Conservation (phyloP, 2,329 filamentous ascomycete genomes). For the Hypomyces perniciosus region DNA sequence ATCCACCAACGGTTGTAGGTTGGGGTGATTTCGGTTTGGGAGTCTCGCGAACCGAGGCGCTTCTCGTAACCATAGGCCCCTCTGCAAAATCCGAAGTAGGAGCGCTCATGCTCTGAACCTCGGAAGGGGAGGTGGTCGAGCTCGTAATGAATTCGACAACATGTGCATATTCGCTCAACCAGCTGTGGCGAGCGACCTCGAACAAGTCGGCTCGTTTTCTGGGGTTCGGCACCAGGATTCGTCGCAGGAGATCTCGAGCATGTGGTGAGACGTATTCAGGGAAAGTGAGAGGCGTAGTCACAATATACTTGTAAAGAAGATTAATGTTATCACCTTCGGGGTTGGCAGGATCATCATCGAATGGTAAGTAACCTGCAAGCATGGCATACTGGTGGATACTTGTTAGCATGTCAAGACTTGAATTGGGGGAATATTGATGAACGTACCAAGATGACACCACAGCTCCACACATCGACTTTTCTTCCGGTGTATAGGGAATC, state of each 20-base stretch:
- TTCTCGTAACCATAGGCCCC: constrained; percentile 63
- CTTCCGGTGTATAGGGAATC: constrained; percentile 95
- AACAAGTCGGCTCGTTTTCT: constrained; percentile 93
- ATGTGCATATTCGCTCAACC: constrained; percentile 95
- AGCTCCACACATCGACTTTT: constrained; percentile 99
- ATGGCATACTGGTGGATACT: constrained; percentile 78
- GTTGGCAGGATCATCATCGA: constrained; percentile 96
- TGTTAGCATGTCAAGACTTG: constrained; percentile 9
- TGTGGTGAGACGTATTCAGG: constrained; percentile 98
- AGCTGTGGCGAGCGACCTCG: constrained; percentile 95
- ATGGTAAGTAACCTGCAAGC: constrained; percentile 94
- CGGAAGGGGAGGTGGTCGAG: constrained; percentile 78
- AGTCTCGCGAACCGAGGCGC: constrained; percentile 85
- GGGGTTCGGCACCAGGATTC: constrained; percentile 92
- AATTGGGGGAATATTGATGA: not conserved
- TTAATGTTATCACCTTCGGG: constrained; percentile 99
- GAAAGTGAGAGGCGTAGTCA: constrained; percentile 92
- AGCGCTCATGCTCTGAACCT: constrained; percentile 76
- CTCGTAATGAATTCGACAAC: constrained; percentile 97
- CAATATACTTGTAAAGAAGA: constrained; percentile 97
- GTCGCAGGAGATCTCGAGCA: constrained; percentile 81
- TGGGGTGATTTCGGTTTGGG: constrained; percentile 58
- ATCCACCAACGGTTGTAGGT: constrained; percentile 50
- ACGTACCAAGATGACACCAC: constrained; percentile 92
- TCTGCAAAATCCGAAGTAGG: constrained; percentile 51